Conservation (phyloP, 176 grass and related monocot genomes). For the Triticum monococcum region DNA sequence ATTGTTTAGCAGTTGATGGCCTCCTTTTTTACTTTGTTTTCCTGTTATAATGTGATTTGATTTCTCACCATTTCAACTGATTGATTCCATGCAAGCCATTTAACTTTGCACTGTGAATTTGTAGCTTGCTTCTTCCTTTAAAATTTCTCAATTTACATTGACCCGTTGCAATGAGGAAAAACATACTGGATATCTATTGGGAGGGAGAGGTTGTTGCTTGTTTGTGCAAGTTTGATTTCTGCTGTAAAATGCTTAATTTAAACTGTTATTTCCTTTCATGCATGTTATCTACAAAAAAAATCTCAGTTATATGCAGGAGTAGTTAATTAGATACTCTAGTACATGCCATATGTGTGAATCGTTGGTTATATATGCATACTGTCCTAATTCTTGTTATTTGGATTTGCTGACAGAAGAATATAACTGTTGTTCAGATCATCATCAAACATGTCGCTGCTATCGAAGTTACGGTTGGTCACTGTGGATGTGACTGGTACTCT, state of each 20-base stretch:
- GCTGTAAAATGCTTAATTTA: background rate
- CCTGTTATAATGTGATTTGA: background rate
- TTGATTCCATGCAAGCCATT: background rate
- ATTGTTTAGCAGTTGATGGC: background rate
- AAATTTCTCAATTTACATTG: background rate
- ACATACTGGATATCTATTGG: background rate
- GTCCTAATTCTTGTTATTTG: background rate
- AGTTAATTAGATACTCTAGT: background rate
- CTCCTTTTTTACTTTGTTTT: background rate
- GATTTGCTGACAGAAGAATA: constrained; percentile 18
- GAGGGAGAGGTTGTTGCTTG: background rate
- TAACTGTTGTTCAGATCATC: background rate
- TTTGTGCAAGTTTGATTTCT: background rate
- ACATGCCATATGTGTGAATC: background rate
- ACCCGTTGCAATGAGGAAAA: background rate
- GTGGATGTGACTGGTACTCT: constrained; percentile 96
- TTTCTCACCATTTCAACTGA: background rate
- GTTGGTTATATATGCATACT: background rate
- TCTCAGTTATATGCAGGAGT: background rate
- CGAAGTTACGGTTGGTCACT: constrained; percentile 77
- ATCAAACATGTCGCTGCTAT: constrained; percentile 68
- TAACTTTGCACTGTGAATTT: background rate
- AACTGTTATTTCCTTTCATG: background rate
- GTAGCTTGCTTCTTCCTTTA: background rate
- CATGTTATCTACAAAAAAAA: background rate